Conservation (phyloP, 2,329 filamentous ascomycete genomes). For the Parastagonospora avenae region DNA sequence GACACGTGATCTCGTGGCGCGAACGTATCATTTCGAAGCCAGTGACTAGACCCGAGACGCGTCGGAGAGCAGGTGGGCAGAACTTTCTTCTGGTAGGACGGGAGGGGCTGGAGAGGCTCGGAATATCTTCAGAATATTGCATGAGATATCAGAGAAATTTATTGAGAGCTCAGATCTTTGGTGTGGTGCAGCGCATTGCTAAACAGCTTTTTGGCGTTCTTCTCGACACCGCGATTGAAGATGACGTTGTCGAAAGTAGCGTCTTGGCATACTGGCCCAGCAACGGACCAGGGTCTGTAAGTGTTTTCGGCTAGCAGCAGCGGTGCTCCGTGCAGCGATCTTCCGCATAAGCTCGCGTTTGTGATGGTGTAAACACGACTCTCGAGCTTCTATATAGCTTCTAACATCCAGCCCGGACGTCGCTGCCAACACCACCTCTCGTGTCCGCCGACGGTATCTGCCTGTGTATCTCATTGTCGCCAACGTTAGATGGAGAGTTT, state of each 20-base stretch:
- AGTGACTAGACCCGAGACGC: constrained; percentile 9
- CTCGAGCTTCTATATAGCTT: constrained; percentile 33
- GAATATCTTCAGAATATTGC: background rate
- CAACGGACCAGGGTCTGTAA: background rate
- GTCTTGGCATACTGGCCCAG: background rate
- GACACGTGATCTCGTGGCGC: constrained; percentile 20
- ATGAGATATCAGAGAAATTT: background rate
- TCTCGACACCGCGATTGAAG: constrained; percentile 17
- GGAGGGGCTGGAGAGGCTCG: background rate
- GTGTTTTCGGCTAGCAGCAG: background rate
- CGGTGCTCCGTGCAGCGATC: constrained; percentile 1
- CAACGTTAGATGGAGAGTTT: constrained; percentile 49
- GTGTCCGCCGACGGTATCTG: constrained; percentile 31
- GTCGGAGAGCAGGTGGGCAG: constrained; percentile 6
- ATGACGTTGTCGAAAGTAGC: constrained; percentile 15
- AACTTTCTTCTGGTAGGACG: background rate
- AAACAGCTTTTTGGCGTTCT: constrained; percentile 19
- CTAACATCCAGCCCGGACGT: constrained; percentile 24
- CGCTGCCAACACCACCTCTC: constrained; percentile 34
- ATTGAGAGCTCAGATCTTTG: background rate
- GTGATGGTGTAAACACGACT: constrained; percentile 13
- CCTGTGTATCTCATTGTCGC: constrained; percentile 46
- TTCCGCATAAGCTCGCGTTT: constrained; percentile 5
- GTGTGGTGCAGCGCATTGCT: constrained; percentile 21
- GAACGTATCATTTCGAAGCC: constrained; percentile 2